Evolutionary conservation across 306 rosid genomes (phyloP), one percentile per base, ranked within the genome.

Genomic region (Fragaria iinumae): DNA sequence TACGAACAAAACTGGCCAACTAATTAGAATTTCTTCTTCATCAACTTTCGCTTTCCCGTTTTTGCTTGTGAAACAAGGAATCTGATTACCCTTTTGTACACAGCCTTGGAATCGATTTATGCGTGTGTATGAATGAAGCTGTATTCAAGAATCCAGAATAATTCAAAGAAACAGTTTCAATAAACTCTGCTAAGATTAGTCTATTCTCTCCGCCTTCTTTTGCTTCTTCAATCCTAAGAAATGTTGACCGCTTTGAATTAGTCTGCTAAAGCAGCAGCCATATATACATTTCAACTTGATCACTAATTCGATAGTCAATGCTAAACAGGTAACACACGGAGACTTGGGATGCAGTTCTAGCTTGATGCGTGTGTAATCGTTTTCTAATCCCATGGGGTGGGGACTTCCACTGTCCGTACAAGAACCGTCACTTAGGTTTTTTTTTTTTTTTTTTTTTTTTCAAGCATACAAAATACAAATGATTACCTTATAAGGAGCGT

Each of bases 221-320:
- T 11, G 34, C 66, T 9, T 25, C 66, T 59, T 59, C 36, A 34
- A 39, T 11, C 72, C 48, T 41, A 47, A 63, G 8, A 48, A 4
- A 49, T 76, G 38, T 65, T 49, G 63, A 65, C 50, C 36, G 7
- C 29, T 34, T 77, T 69, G 80, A 70, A 78, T 70, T 45, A 27
- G 76, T 71, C 76, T 21, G 59, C 11, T 10, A 48, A 21, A 60
- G 27, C 77, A 47, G 27, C 77, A 41, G 44, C 44, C 44, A 5
- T 5, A 39, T 39, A 39, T 25, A 9, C 9, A 41, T 20, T 62
- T 23, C 67, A 32, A 62, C 41, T 62, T 62, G 45, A 65, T 34
- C 23, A 34, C 11, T 50, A 50, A 50, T 27, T 62, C n/a, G 0
- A 62, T 32, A 14, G 69, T 62, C 67, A 62, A 29, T 64, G 4